Percentiles rank a stretch among this genome's conserved stretches.
Conservation (phyloP, 2,329 filamentous ascomycete species). For the Aspergillus aculeatus region DNA sequence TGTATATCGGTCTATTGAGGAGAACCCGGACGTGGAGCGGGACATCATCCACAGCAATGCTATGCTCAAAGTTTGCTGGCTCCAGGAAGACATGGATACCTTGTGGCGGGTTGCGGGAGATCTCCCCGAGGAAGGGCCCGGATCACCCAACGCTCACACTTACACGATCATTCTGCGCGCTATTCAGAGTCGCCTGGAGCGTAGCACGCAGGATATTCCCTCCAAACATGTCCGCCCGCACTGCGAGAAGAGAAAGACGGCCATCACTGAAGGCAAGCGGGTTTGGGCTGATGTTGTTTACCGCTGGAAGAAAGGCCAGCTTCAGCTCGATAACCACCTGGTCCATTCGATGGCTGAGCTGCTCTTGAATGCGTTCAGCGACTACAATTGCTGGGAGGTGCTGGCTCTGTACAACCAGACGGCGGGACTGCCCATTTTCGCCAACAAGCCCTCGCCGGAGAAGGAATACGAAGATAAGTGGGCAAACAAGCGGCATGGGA, state of each 20-base stretch:
- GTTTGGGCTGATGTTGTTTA: constrained; percentile 78
- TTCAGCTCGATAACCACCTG: constrained; percentile 74
- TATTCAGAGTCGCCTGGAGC: constrained; percentile 54
- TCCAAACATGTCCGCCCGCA: constrained; percentile 29
- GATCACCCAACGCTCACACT: constrained; percentile 67
- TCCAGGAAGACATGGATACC: constrained; percentile 72
- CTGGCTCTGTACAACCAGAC: constrained; percentile 77
- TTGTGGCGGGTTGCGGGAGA: constrained; percentile 75
- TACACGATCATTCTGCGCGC: constrained; percentile 83
- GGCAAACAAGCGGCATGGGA: neutral
- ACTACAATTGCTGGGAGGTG: constrained; percentile 67
- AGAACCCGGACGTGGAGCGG: constrained; percentile 64
- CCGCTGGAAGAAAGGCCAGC: constrained; percentile 70
- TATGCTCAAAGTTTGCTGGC: constrained; percentile 76
- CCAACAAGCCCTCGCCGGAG: constrained; percentile 23
- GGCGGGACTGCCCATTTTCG: constrained; percentile 64
- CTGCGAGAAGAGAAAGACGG: constrained; percentile 30
- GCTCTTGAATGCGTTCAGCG: constrained; percentile 62
- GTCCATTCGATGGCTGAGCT: constrained; percentile 79
- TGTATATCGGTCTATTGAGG: constrained; percentile 73
- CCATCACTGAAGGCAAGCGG: constrained; percentile 65
- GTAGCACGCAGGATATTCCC: constrained; percentile 31
- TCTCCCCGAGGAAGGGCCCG: constrained; percentile 62
- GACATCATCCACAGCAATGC: constrained; percentile 85
- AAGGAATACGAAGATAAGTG: neutral